These are phyloP conservation scores for Citrus hindsii DNA, from an alignment of 345 rosid species.

Conservation along the genomic window DNA sequence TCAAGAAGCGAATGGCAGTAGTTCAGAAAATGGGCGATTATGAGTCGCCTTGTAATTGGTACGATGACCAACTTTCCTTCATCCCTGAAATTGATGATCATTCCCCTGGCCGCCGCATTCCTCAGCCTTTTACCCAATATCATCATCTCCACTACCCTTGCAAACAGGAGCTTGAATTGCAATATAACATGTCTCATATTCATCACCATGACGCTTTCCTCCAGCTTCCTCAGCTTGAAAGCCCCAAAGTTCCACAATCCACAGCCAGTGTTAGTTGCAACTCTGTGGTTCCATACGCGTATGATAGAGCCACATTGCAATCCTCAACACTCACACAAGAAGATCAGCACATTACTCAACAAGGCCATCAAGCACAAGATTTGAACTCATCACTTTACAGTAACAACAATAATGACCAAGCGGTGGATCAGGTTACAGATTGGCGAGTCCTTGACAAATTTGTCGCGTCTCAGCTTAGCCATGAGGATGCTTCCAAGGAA, in stretches of 20 bases:
- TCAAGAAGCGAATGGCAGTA: slow-evolving; percentile 78
- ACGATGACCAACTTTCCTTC: slow-evolving; percentile 78
- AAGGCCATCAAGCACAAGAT: slow-evolving; percentile 39
- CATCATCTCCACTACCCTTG: slow-evolving; percentile 54
- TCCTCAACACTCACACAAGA: slow-evolving; percentile 54
- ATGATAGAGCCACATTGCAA: slow-evolving; percentile 56
- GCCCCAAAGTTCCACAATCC: slow-evolving; percentile 62
- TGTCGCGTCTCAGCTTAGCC: slow-evolving; percentile 94
- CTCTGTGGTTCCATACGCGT: slow-evolving; percentile 40
- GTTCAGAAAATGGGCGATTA: slow-evolving; percentile 57
- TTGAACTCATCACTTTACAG: slow-evolving; percentile 40
- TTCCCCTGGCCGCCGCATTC: slow-evolving; percentile 50
- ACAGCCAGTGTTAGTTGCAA: slow-evolving; percentile 42
- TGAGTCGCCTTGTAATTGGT: slow-evolving; percentile 68
- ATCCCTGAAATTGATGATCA: slow-evolving; percentile 48
- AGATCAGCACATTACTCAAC: slow-evolving; percentile 35
- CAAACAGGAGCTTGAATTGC: slow-evolving; percentile 82
- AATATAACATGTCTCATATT: slow-evolving; percentile 36
- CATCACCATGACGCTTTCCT: slow-evolving; percentile 35
- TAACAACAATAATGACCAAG: slow-evolving; percentile 40
- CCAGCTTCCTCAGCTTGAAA: slow-evolving; percentile 80
- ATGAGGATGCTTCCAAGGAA: slow-evolving; percentile 57
- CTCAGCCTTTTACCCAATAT: slow-evolving; percentile 45
- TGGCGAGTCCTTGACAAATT: slow-evolving; percentile 97
- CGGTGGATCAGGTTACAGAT: slow-evolving; percentile 76